phyloP scores from a whole-genome alignment of 1,139 yeast species.

The Suhomyces ambrosiae region DNA sequence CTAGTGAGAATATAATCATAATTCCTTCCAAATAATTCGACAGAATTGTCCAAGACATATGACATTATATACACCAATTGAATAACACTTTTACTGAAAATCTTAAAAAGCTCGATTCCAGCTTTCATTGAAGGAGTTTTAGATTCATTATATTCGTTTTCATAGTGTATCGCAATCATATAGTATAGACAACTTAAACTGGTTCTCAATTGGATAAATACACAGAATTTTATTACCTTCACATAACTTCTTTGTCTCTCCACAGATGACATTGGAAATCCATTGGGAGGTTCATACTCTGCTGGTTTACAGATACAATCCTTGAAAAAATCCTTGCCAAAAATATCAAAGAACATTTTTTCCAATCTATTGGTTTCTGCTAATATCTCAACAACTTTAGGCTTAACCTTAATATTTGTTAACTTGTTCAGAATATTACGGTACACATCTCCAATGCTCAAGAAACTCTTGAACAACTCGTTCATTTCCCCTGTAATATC shows the following conservation, averaged over 20 bases:
- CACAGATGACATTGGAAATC: slow-evolving; percentile 19
- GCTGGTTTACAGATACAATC: slow-evolving; percentile 43
- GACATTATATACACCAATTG: slow-evolving; percentile 51
- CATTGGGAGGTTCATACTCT: slow-evolving; percentile 16
- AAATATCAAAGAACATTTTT: slow-evolving; percentile 37
- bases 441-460: slow-evolving; percentile 30
- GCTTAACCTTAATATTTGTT: slow-evolving; percentile 33
- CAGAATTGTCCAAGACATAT: slow-evolving; percentile 47
- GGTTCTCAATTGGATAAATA: slow-evolving; percentile 43
- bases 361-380: slow-evolving; percentile 43
- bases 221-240: slow-evolving; percentile 40
- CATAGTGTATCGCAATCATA: slow-evolving; percentile 47
- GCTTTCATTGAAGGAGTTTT: slow-evolving; percentile 40
- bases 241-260: slow-evolving; percentile 16
- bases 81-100: slow-evolving; percentile 45
- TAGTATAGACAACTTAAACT: slow-evolving; percentile 49
- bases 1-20: slow-evolving; percentile 45
- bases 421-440: slow-evolving; percentile 34
- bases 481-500: slow-evolving; percentile 23
- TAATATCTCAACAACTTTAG: slow-evolving; percentile 41
- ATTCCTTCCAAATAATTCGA: slow-evolving; percentile 44
- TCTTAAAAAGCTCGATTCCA: slow-evolving; percentile 48
- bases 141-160: slow-evolving; percentile 33
- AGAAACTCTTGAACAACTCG: slow-evolving; percentile 17
- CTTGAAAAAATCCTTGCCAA: slow-evolving; percentile 49